Evolutionary conservation across 805 yeast species (phyloP).

Genomic region (Candida awuae): DNA sequence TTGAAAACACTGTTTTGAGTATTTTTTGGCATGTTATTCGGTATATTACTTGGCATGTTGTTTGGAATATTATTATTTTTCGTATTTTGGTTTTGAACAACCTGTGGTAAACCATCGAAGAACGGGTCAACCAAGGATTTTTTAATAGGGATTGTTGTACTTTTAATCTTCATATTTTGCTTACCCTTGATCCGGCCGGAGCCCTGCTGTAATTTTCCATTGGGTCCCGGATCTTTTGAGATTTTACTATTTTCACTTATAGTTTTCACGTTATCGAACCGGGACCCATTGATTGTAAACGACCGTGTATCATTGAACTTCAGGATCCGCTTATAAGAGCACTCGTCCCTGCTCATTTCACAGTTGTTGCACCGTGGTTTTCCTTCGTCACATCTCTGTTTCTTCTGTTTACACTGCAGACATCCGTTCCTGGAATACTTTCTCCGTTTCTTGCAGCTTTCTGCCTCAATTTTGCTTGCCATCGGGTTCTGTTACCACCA

Average conservation of each 20-base stretch:
- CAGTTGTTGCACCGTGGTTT: constrained; percentile 38
- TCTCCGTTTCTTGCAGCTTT: constrained; percentile 26
- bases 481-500: not conserved
- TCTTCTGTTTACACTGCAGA: constrained; percentile 37
- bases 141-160: too few relatives aligned
- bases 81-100: constrained; percentile 20
- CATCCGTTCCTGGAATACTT: constrained; percentile 40
- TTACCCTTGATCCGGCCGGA: too few relatives aligned
- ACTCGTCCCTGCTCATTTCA: constrained; percentile 28
- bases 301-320: constrained; percentile 28
- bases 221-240: not conserved
- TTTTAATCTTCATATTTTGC: too few relatives aligned
- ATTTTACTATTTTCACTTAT: not conserved
- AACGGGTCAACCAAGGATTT: constrained; percentile 9
- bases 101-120: constrained; percentile 14
- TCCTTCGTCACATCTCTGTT: constrained; percentile 34
- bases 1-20: too few relatives aligned
- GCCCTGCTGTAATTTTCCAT: too few relatives aligned
- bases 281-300: constrained; percentile 19
- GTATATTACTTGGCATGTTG: too few relatives aligned
- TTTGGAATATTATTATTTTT: too few relatives aligned
- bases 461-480: not conserved
- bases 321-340: constrained; percentile 31
- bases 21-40: too few relatives aligned
- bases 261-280: not conserved